phyloP scores from a whole-genome alignment of 257 asterid genomes.

The Capsicum baccatum region DNA sequence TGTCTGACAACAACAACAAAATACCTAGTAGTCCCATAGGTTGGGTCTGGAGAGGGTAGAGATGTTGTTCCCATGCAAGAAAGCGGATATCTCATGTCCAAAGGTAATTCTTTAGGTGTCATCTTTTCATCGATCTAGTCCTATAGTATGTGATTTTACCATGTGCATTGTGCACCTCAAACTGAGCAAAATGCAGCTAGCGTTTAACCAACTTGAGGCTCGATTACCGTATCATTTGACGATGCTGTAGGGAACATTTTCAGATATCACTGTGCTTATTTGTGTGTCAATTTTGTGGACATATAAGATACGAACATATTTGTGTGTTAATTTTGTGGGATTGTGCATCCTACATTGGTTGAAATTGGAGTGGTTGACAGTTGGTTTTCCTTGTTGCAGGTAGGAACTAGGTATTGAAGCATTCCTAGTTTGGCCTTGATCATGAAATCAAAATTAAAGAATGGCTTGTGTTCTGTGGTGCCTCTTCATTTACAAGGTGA shows the following conservation, averaged over 20 bases:
- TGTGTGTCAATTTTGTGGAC: conserved; percentile 11
- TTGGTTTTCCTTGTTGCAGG: conserved; percentile 42
- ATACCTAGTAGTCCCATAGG: too few species aligned
- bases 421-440: conserved; percentile 48
- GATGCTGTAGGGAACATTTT: background rate
- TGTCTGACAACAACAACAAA: background rate
- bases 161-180: background rate
- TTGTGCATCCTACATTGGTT: background rate
- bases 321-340: background rate
- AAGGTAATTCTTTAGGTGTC: background rate
- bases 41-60: too few species aligned
- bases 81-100: background rate
- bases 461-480: conserved; percentile 60
- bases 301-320: background rate
- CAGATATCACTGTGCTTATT: background rate
- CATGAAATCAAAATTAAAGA: conserved; percentile 56
- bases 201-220: background rate
- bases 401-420: conserved; percentile 42
- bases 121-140: background rate
- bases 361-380: conserved; percentile 28
- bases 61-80: background rate
- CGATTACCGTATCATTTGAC: background rate
- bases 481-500: conserved; percentile 56
- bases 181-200: background rate
- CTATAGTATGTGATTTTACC: background rate